Conservation (phyloP, 768 basidiomycete genomes). For the Candolleomyces efflorescens region DNA sequence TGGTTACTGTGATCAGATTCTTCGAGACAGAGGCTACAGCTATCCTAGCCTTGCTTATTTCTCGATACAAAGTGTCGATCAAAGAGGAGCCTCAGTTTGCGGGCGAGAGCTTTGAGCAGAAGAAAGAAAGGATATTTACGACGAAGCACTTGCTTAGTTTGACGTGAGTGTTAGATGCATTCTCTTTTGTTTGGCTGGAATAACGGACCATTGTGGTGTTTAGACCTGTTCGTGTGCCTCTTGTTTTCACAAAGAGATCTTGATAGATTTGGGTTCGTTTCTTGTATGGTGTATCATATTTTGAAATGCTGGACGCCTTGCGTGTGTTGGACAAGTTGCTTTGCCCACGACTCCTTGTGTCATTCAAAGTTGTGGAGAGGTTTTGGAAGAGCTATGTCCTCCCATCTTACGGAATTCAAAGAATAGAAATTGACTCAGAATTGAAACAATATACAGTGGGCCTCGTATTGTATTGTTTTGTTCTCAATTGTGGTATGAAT, state of each 20-base stretch:
- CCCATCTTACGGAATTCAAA: no score
- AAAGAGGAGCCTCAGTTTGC: slow-evolving; percentile 46
- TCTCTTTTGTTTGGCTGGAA: not conserved
- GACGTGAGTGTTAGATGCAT: slow-evolving; percentile 8
- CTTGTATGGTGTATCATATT: no score
- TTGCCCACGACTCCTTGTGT: no score
- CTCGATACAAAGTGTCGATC: slow-evolving; percentile 39
- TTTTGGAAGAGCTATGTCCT: no score
- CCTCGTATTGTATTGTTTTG: no score
- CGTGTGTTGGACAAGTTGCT: no score
- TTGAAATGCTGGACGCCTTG: no score
- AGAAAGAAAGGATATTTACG: slow-evolving; percentile 34
- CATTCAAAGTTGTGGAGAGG: no score
- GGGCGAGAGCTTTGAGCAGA: slow-evolving; percentile 38
- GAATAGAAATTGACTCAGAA: no score
- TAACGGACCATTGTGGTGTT: not conserved
- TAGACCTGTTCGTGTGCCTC: slow-evolving; percentile 7
- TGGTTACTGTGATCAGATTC: slow-evolving; percentile 25
- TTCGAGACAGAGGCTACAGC: slow-evolving; percentile 44
- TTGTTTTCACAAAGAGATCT: slow-evolving; percentile 6
- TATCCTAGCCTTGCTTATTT: slow-evolving; percentile 42
- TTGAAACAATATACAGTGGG: no score
- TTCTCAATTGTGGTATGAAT: no score
- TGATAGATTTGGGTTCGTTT: not conserved
- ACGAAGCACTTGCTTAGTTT: slow-evolving; percentile 26